Evolutionary conservation across 2,329 filamentous ascomycete genomes (phyloP), one percentile per base, ranked within the genome.

Genomic region (Fusarium abutilonis): DNA sequence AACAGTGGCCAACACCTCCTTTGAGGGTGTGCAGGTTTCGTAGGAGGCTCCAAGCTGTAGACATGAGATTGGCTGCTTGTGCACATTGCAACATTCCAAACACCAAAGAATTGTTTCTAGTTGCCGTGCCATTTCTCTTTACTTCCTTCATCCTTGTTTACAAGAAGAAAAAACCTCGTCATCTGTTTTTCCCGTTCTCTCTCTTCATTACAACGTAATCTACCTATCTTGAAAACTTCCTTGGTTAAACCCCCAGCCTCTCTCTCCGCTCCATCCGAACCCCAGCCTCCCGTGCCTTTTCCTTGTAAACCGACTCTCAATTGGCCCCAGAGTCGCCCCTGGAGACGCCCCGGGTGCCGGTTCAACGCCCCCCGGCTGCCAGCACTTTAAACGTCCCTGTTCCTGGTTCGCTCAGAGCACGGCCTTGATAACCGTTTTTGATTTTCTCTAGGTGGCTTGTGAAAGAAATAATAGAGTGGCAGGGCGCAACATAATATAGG

Each of bases 351-450:
- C 39, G 61, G 42, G 53, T 35, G 23, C 51, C 44, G 45, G 45
- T 55, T 32, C 39, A 39, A 48, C 62, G 47, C n/a, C 51, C 43
- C 47, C 54, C 40, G 31, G 56, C 56, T 65, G 61, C 61, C 61
- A 64, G 61, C 62, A 55, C 62, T 65, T 55, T 59, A 63, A 66
- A 63, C 40, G 48, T 42, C 40, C 56, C 48, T 32, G 47, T 59
- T 49, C 59, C 48, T 63, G 60, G 60, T 63, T 59, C 59, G 60
- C 35, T 31, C 32, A 34, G 31, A 34, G 46, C 41, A 55, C 42
- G 42, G 29, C 13, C 29, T 6, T 29, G 11, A 9, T 15, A 11
- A 17, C 11, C 14, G n/a, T 35, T 29, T 31, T 38, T 29, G 28
- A 57, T 45, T 32, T 32, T 23, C 11, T 42, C 21, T 11, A 21